Base-by-base conservation (phyloP, 441 rosid genomes). In the Caryocar brasiliense region DNA sequence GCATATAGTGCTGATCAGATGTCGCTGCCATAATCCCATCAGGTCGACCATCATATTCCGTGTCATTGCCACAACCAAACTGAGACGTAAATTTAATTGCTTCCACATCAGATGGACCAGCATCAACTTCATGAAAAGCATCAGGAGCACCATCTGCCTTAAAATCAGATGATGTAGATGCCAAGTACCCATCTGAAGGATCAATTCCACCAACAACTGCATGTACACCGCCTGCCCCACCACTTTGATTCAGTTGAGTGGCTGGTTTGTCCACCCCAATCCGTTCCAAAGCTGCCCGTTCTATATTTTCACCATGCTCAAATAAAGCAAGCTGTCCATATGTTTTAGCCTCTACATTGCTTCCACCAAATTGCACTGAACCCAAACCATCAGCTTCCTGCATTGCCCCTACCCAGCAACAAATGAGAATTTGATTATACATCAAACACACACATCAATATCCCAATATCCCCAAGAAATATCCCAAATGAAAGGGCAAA, bases 371-470 rank as follows among this genome's bases (percentile, higher is more conserved):
- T 50, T 81, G 81, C 49, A 66, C 64, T 61, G 62, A 61, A 64
- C 47, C 82, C 62, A 60, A 78, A 73, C 72, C 77, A 77, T 77
- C 65, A 66, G 78, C 77, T 65, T 79, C 96, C 96, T 89, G 97
- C 96, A 83, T 81, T 71, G 76, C 74, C 86, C 97, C 99, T 79
- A 79, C 79, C 95, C 77, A 86, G 82, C 68, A 83, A 74, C 75
- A 82, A 82, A 84, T 84, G 82, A 84, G 87, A 82, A 78, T 52
- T 71, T 68, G 65, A 79, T 78, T 66, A 85, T 59, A 75, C 76
- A 76, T 66, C 68, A 66, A 74, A 68, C 51, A 42, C 47, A 67
- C 35, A 55, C 46, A 57, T 47, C 30, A 40, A 39, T 41, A 44
- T 34, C 56, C 51, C 48, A 41, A 45, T 21, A 57, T 64, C 24